Base-by-base conservation (phyloP, 1,139 yeast genomes). In the Magnusiomyces paraingens region DNA sequence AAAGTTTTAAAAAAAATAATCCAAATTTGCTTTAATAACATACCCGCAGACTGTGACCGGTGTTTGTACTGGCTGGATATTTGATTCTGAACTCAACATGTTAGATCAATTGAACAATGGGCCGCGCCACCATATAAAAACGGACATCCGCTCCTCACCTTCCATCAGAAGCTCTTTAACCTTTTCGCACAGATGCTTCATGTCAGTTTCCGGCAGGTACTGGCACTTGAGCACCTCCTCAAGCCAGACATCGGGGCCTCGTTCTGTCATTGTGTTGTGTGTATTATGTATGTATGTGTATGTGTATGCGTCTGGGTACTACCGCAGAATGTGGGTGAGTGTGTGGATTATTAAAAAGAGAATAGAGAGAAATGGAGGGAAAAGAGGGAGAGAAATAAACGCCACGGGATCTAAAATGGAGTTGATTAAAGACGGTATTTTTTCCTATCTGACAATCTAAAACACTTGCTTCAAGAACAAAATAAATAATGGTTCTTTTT, bases 1-100 rank as follows among this genome's bases (percentile, higher is more conserved):
- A 12, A 6, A 32, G 8, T 17, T 35, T 18, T 32, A 4, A 20
- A 18, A 21, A 11, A 32, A 47, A 20, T n/a, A 35, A 36, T 29
- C 8, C n/a, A 36, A 36, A 11, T 36, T 36, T 11, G 17, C 15
- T 21, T 22, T 18, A 21, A 18, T 21, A 39, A 61, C 65, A 15
- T 54, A 63, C 64, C 99, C 99, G 75, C 98, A 93, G 14, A 93
- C 97, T 1, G 97, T 90, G n/a, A 93, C 98, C 1, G 99, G 99
- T 39, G 94, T 83, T 68, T 85, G 89, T 14, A 93, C 98, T 0
- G 99, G 98, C 67, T 93, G 98, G 61, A 93, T 91, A 69, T 93
- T 93, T 47, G 93, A 86, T 70, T 89, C 96, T 65, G 44, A 8
- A 35, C 45, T 40, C 35, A 45, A n/a, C 14, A 15, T 21, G 52